Percentiles rank a stretch among this genome's conserved stretches.
Conservation (phyloP, 805 yeast species). For the Kuraishia floccosa region DNA sequence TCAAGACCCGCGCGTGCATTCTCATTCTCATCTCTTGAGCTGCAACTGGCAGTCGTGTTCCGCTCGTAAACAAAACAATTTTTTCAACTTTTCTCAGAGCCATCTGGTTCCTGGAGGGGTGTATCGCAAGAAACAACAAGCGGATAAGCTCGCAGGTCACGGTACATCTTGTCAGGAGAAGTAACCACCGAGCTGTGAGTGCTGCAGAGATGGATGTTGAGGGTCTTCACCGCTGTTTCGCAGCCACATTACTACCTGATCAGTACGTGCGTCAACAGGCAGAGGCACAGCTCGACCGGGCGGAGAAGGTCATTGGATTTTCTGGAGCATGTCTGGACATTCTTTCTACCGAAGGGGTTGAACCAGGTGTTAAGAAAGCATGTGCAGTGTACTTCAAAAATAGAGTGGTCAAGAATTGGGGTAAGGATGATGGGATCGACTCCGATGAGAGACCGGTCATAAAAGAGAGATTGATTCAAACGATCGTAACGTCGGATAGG, state of each 20-base stretch:
- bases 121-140: too few species aligned
- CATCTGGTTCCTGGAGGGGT: too few species aligned
- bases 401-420: slow-evolving; percentile 59
- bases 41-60: too few species aligned
- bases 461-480: slow-evolving; percentile 54
- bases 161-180: too few species aligned
- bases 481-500: slow-evolving; percentile 39
- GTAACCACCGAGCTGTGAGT: too few species aligned
- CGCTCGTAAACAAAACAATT: too few species aligned
- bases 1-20: too few species aligned
- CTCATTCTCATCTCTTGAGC: too few species aligned
- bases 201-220: slow-evolving; percentile 52
- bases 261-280: slow-evolving; percentile 52
- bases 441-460: slow-evolving; percentile 67
- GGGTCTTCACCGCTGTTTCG: slow-evolving; percentile 61
- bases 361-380: slow-evolving; percentile 53
- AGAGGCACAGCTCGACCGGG: slow-evolving; percentile 51
- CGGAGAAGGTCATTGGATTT: slow-evolving; percentile 57
- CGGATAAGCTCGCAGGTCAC: too few species aligned
- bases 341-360: slow-evolving; percentile 38
- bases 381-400: slow-evolving; percentile 87
- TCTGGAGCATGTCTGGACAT: slow-evolving; percentile 77
- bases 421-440: slow-evolving; percentile 30
- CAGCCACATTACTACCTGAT: slow-evolving; percentile 67
- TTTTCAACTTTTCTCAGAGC: too few species aligned